Base-by-base conservation (phyloP, 352 stramenopile genomes). In the Thraustochytrium sp. region DNA sequence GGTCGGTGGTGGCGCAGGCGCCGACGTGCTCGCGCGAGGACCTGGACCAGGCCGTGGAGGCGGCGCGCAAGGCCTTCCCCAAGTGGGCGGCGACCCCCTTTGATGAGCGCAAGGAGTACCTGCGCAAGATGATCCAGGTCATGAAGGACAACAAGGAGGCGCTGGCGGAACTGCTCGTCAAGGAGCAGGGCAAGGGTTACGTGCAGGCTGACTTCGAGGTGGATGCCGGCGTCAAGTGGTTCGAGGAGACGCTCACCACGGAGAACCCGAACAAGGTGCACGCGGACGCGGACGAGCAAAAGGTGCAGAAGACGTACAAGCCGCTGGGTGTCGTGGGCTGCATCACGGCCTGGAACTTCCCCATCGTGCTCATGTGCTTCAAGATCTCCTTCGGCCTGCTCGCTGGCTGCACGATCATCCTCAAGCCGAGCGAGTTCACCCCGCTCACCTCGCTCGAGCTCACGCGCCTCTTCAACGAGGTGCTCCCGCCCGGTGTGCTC, bases 321-420 rank as follows among this genome's bases (percentile, higher is more conserved):
- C 90, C 91, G 11, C 91, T 99, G 3, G 97, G 96, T 51, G 94
- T 98, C 26, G 94, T 89, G 74, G 94, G 88, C 46, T 92, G 98
- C 65, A 95, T 99, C 78, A 98, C 96, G 59, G 96, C 94, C 18
- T 99, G 96, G 96, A 99, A 99, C 88, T 99, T 99, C 85, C 91
- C 91, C 48, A 75, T 94, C 78, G 85, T 94, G 36, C 94, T 94
- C 73, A 87, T 90, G 31, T 84, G 90, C 44, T 94, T 92, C 87
- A 93, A 93, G 84, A 85, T 94, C 23, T 92, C 92, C 4, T 92
- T 92, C 2, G 68, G 82, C 29, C 87, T 99, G 21, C 91, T 92
- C 18, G 92, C 93, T 3, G 97, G 97, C n/a, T 99, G 96, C 87
- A 96, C 95, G 2, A 90, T 92, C 3, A 93, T 99, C 8, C 86